Percentiles rank a stretch among this genome's conserved stretches.
Evolutionary conservation across 345 rosid species (phyloP).

Genomic region (Eucalyptus coolabah): DNA sequence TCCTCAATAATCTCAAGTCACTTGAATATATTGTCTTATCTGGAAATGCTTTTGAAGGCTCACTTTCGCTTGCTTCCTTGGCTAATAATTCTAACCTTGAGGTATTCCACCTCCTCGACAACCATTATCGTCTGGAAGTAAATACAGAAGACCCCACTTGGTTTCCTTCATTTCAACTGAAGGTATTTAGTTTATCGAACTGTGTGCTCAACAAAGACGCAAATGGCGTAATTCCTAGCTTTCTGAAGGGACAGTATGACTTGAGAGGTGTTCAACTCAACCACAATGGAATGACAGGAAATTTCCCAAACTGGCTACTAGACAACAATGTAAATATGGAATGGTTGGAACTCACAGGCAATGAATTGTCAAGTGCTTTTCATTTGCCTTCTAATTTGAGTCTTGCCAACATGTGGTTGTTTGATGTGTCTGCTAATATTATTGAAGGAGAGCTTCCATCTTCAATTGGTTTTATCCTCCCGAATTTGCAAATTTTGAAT

Average conservation of each 20-base stretch:
- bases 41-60: neutral
- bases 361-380: neutral
- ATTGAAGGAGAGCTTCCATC: neutral
- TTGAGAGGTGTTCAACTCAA: no score
- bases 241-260: no score
- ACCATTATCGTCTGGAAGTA: neutral
- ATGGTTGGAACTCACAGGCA: neutral
- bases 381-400: neutral
- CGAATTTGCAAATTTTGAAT: accelerated
- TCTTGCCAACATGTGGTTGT: neutral
- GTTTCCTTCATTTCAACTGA: neutral
- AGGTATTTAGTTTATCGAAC: neutral
- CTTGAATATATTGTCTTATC: neutral
- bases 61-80: neutral
- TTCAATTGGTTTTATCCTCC: neutral
- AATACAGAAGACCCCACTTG: neutral
- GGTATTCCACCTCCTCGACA: neutral
- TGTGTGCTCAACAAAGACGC: no score
- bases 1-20: neutral
- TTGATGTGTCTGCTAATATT: neutral
- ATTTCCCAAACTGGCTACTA: neutral
- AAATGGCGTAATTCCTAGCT: no score
- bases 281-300: neutral
- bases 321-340: neutral
- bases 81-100: neutral